Conservation (phyloP, 2,329 filamentous ascomycete species). For the Ophidiomyces ophidiicola region DNA sequence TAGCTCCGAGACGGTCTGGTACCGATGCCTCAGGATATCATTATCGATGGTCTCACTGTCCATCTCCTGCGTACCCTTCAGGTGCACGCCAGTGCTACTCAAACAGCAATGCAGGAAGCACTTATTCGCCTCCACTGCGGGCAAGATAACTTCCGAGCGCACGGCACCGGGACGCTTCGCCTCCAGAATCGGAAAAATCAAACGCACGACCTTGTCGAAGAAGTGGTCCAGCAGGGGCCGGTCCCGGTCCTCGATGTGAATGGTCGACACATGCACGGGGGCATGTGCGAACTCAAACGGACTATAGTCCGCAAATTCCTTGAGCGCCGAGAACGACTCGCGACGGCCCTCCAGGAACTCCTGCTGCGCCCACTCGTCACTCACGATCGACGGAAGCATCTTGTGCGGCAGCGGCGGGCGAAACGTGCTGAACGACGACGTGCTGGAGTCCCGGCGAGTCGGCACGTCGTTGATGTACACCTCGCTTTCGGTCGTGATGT, state of each 20-base stretch:
- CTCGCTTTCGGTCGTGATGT: conserved; percentile 89
- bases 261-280: conserved; percentile 37
- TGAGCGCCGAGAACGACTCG: conserved; percentile 48
- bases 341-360: conserved; percentile 50
- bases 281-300: conserved; percentile 73
- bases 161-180: conserved; percentile 76
- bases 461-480: conserved; percentile 88
- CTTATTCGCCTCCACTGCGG: conserved; percentile 80
- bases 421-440: conserved; percentile 88
- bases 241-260: conserved; percentile 74
- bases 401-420: conserved; percentile 62
- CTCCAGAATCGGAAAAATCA: conserved; percentile 86
- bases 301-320: conserved; percentile 59
- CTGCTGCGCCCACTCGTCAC: conserved; percentile 60
- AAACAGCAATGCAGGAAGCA: conserved; percentile 92
- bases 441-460: conserved; percentile 70
- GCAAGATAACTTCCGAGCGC: conserved; percentile 69
- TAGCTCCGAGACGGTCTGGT: conserved; percentile 68
- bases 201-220: conserved; percentile 70
- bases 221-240: conserved; percentile 83
- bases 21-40: conserved; percentile 82
- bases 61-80: conserved; percentile 59
- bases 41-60: conserved; percentile 64
- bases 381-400: conserved; percentile 51
- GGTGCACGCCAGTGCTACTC: conserved; percentile 82